Evolutionary conservation across 345 rosid genomes (phyloP), one percentile per base, ranked within the genome.

Genomic region (Eutrema japonicum): DNA sequence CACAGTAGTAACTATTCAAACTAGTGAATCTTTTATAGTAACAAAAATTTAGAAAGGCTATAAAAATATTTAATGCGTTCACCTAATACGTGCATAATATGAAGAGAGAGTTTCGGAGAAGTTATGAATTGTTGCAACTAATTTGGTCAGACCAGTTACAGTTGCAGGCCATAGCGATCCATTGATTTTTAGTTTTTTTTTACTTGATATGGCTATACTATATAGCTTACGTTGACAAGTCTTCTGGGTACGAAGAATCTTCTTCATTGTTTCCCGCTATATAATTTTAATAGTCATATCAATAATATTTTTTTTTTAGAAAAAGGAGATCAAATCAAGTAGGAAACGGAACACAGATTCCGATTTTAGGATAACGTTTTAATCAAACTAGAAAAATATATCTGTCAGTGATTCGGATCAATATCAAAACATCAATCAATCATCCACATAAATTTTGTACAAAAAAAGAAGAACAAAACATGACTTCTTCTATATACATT

Each of bases 341-440:
- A 68, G 64, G 50, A 61, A 68, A 68, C 56, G 1, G 35, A 60
- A 57, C 78, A 51, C 8, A 62, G 13, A 35, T 27, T 68, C 64
- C 42, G 38, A 54, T 22, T 46, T 59, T 7, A 62, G 64, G 70
- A 68, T 46, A 53, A 64, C 22, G 50, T 68, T 61, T 48, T 42
- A 64, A 54, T 11, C 51, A 36, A 75, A 68, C 22, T 49, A 22
- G 30, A 37, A 58, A 11, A 64, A 60, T 75, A 56, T 52, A 43
- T 4, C n/a, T 69, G 74, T 68, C 74, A 68, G 70, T 76, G 65
- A 62, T 62, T 76, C 29, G 14, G 70, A 62, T 48, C 57, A 54
- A 5, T 63, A n/a, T 54, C 64, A 54, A 54, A 73, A 65, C 70
- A 65, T 45, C 64, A 68, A 52, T 75, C 74, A 75, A 16, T 11